These are phyloP conservation scores for Amphirosellinia nigrospora DNA, from an alignment of 495 filamentous ascomycete species.

Conservation along the genomic window DNA sequence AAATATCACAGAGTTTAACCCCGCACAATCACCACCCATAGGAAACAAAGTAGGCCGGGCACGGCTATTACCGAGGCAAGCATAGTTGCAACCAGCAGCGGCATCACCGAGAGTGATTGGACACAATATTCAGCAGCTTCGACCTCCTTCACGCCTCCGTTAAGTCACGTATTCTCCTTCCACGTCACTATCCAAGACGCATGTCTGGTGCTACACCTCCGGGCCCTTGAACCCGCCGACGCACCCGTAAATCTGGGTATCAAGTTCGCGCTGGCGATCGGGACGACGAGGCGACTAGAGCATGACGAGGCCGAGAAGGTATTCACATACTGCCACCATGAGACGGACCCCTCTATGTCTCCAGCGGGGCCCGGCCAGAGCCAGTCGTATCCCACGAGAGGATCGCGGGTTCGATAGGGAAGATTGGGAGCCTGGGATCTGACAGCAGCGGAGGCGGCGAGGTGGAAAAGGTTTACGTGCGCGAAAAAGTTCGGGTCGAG, in stretches of 20 bases:
- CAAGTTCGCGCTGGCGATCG: conserved; percentile 61
- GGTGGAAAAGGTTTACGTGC: conserved; percentile 73
- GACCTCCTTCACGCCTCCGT: conserved; percentile 50
- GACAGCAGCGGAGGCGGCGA: neutral
- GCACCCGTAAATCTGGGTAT: conserved; percentile 55
- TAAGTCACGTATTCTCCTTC: conserved; percentile 64
- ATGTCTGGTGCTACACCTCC: conserved; percentile 75
- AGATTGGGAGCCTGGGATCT: conserved; percentile 10
- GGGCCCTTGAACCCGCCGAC: conserved; percentile 73
- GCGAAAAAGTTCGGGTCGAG: conserved; percentile 89
- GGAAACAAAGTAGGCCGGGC: conserved; percentile 25
- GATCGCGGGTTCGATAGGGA: neutral
- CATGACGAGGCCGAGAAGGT: conserved; percentile 83
- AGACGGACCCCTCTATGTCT: conserved; percentile 6
- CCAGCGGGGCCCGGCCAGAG: neutral
- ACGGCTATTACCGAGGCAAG: conserved; percentile 13
- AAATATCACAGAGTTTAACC: conserved; percentile 14
- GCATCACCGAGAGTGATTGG: conserved; percentile 24
- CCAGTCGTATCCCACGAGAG: conserved; percentile 16
- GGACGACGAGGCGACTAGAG: conserved; percentile 63
- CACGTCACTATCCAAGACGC: conserved; percentile 80
- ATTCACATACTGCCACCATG: conserved; percentile 61
- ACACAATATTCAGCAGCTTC: conserved; percentile 21
- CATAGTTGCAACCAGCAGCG: conserved; percentile 19
- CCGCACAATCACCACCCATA: conserved; percentile 33